Evolutionary conservation across 768 basidiomycete genomes (phyloP).

Genomic region (Auricularia cornea): DNA sequence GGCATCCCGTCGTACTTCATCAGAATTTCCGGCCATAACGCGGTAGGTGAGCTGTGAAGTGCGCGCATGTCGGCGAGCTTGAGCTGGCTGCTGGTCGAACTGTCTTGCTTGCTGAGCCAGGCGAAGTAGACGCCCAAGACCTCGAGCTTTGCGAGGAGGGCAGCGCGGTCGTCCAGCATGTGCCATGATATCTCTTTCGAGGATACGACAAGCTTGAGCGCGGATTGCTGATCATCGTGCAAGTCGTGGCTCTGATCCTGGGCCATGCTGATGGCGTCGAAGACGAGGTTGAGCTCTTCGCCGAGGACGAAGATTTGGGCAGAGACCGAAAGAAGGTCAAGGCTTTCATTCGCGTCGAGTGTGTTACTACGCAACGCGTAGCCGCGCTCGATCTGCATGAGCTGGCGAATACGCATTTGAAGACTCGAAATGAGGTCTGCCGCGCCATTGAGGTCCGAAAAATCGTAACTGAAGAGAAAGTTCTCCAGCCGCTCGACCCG

Average conservation of each 20-base stretch:
- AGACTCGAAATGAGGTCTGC: constrained; percentile 61
- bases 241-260: constrained; percentile 62
- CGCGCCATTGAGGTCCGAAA: constrained; percentile 65
- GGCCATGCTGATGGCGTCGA: constrained; percentile 77
- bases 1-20: constrained; percentile 65
- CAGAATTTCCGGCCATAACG: constrained; percentile 81
- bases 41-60: constrained; percentile 76
- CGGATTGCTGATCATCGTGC: constrained; percentile 65
- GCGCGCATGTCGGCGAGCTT: constrained; percentile 71
- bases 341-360: constrained; percentile 26
- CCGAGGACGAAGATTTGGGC: constrained; percentile 63
- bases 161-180: constrained; percentile 68
- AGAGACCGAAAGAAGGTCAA: constrained; percentile 58
- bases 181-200: constrained; percentile 87
- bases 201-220: constrained; percentile 69
- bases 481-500: constrained; percentile 73
- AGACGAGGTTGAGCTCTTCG: constrained; percentile 75
- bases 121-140: constrained; percentile 69
- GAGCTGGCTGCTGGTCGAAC: constrained; percentile 73
- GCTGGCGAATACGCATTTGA: constrained; percentile 57
- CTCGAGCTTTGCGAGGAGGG: constrained; percentile 79
- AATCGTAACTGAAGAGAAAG: constrained; percentile 81
- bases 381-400: constrained; percentile 31
- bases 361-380: constrained; percentile 27
- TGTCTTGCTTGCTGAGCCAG: constrained; percentile 81